A percentile compares a stretch with the other conserved stretches of the same genome.
These are phyloP conservation scores for Kluyveromyces sp. DNA, from an alignment of 1,139 yeast genomes.

Conservation along the genomic window DNA sequence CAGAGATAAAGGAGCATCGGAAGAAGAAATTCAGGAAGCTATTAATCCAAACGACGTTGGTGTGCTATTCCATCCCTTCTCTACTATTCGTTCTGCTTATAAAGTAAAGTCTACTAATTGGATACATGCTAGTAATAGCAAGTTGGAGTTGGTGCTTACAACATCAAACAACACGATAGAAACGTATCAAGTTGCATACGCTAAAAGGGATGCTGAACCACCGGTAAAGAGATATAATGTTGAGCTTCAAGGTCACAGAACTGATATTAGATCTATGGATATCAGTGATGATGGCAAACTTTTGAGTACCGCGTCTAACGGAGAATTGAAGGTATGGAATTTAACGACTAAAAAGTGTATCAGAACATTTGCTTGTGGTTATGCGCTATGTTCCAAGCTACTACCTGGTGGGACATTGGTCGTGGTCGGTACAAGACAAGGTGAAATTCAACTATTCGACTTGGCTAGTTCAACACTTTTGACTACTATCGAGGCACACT, in stretches of 20 bases:
- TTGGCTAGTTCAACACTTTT: conserved; percentile 70
- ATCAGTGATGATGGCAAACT: conserved; percentile 73
- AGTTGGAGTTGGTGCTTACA: conserved; percentile 54
- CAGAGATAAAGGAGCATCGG: conserved; percentile 57
- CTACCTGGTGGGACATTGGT: conserved; percentile 88
- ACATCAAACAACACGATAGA: conserved; percentile 71
- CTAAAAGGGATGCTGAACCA: conserved; percentile 43
- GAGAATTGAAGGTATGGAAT: conserved; percentile 86
- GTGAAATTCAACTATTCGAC: conserved; percentile 78
- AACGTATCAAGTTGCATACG: conserved; percentile 45
- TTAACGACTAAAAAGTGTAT: conserved; percentile 63
- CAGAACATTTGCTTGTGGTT: conserved; percentile 84
- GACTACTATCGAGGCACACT: conserved; percentile 74
- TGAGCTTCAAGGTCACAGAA: conserved; percentile 79
- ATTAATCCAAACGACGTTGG: conserved; percentile 49
- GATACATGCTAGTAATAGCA: conserved; percentile 39
- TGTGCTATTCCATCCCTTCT: conserved; percentile 55
- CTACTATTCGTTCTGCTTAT: conserved; percentile 48
- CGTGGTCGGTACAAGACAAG: conserved; percentile 85
- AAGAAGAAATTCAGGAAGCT: conserved; percentile 52
- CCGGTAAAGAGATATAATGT: conserved; percentile 47
- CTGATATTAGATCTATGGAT: conserved; percentile 79
- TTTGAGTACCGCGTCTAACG: conserved; percentile 86
- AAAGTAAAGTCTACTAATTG: conserved; percentile 54
- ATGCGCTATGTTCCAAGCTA: conserved; percentile 72